These are phyloP conservation scores for Debaryomycetaceae sp. DNA, from an alignment of 1,139 yeast species.

Conservation along the genomic window DNA sequence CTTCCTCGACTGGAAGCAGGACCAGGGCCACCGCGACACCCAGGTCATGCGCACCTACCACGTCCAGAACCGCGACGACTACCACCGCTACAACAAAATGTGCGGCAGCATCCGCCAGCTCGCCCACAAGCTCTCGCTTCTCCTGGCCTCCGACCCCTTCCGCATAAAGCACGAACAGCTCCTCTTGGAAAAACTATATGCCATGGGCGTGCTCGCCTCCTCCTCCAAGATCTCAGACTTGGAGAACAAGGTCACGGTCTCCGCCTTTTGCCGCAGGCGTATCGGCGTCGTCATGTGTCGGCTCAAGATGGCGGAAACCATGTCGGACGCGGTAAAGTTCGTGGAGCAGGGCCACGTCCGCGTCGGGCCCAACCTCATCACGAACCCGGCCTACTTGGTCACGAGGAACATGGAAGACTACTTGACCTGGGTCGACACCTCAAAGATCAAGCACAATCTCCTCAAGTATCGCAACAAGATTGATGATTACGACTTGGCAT, in stretches of 20 bases:
- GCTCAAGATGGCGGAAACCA: conserved; percentile 84
- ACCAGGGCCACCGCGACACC: conserved; percentile 87
- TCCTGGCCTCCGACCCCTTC: conserved; percentile 79
- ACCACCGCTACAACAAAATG: conserved; percentile 81
- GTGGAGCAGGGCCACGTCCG: conserved; percentile 96
- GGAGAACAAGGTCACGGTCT: conserved; percentile 84
- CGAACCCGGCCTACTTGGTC: conserved; percentile 92
- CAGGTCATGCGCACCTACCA: conserved; percentile 94
- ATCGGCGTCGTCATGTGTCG: conserved; percentile 94
- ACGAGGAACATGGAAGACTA: conserved; percentile 93
- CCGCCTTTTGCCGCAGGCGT: conserved; percentile 85
- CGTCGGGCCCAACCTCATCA: conserved; percentile 90
- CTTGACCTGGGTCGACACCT: conserved; percentile 91
- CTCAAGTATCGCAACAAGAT: conserved; percentile 81
- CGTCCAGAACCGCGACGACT: conserved; percentile 89
- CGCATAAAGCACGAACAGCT: conserved; percentile 82
- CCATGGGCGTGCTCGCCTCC: conserved; percentile 78
- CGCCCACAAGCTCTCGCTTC: conserved; percentile 73
- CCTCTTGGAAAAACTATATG: conserved; percentile 72
- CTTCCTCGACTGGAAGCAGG: conserved; percentile 96
- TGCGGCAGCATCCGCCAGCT: conserved; percentile 86
- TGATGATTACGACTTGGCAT: conserved; percentile 56
- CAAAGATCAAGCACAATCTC: conserved; percentile 85
- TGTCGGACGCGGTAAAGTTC: conserved; percentile 81
- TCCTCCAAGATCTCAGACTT: conserved; percentile 87